Evolutionary conservation across 2,329 filamentous ascomycete species (phyloP).

Genomic region (Colletotrichum tabaci): DNA sequence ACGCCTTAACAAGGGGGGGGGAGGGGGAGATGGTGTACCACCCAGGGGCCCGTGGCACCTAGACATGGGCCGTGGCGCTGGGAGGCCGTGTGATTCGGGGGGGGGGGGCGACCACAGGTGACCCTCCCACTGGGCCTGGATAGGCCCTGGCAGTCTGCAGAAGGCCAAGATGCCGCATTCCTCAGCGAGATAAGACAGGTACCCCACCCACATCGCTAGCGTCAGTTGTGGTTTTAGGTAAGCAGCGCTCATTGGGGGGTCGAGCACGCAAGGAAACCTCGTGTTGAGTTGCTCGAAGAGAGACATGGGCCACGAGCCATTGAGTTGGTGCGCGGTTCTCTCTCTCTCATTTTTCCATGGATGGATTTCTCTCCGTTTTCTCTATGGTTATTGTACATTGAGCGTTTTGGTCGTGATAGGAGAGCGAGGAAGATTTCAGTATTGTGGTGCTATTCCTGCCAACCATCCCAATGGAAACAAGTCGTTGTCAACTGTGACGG

Average conservation of each 20-base stretch:
- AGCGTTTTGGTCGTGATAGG: background rate
- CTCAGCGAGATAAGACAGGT: conserved; percentile 18
- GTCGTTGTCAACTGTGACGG: no score
- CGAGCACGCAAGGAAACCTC: background rate
- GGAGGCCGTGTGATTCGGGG: conserved; percentile 32
- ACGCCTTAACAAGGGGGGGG: background rate
- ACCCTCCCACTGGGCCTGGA: conserved; percentile 19
- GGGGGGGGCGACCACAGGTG: conserved; percentile 14
- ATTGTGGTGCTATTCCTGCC: background rate
- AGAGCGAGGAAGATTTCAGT: background rate
- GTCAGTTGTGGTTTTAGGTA: conserved; percentile 8
- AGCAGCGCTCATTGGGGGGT: background rate
- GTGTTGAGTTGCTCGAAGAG: background rate
- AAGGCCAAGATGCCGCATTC: background rate
- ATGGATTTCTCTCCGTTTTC: background rate
- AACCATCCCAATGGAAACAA: no score
- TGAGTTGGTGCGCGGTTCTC: background rate
- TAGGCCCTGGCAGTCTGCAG: background rate
- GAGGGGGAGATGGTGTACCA: background rate
- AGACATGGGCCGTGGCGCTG: conserved; percentile 17
- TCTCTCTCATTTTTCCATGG: background rate
- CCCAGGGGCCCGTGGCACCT: no score
- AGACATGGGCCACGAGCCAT: conserved; percentile 1
- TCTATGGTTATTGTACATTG: background rate
- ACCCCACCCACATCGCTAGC: conserved; percentile 13